Conservation (phyloP, 1,284 basidiomycete genomes). For the Papiliotrema flavescens region DNA sequence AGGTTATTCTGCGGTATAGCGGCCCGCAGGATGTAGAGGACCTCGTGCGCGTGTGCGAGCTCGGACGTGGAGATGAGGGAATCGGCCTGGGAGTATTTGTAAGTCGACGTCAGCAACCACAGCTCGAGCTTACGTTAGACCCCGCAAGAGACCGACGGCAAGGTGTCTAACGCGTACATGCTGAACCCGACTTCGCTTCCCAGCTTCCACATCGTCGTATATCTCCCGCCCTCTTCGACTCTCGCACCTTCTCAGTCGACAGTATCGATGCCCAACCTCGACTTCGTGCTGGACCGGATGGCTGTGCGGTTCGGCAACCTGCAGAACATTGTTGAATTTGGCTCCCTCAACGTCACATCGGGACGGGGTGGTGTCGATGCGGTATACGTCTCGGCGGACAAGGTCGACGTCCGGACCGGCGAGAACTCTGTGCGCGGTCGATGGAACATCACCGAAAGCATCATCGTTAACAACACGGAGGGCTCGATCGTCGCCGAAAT, state of each 20-base stretch:
- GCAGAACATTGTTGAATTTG: slow-evolving; percentile 30
- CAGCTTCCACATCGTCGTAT: slow-evolving; percentile 36
- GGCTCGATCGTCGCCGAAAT: slow-evolving; percentile 39
- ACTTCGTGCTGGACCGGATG: slow-evolving; percentile 37
- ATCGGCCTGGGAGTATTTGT: slow-evolving; percentile 46
- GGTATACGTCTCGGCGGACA: slow-evolving; percentile 30
- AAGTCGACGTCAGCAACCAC: slow-evolving; percentile 11
- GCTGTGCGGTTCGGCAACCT: slow-evolving; percentile 39
- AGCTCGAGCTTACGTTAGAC: slow-evolving; percentile 17
- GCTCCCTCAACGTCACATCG: slow-evolving; percentile 21
- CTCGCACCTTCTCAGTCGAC: slow-evolving; percentile 1
- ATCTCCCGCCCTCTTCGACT: slow-evolving; percentile 33
- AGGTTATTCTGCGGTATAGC: slow-evolving; percentile 38
- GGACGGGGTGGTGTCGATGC: slow-evolving; percentile 35
- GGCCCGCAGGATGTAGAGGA: slow-evolving; percentile 20
- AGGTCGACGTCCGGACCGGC: slow-evolving; percentile 26
- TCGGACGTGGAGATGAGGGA: slow-evolving; percentile 27
- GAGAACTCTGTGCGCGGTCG: slow-evolving; percentile 38
- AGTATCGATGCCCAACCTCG: slow-evolving; percentile 22
- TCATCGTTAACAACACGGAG: slow-evolving; percentile 42
- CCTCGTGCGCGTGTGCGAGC: slow-evolving; percentile 37
- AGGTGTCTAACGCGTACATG: slow-evolving; percentile 26
- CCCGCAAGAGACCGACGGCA: slow-evolving; percentile 35
- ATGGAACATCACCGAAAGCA: slow-evolving; percentile 41
- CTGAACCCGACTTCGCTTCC: slow-evolving; percentile 34